Percentiles rank a stretch among this genome's conserved stretches.
phyloP scores from a whole-genome alignment of 495 filamentous ascomycete species.

The Penicillium bovifimosum region DNA sequence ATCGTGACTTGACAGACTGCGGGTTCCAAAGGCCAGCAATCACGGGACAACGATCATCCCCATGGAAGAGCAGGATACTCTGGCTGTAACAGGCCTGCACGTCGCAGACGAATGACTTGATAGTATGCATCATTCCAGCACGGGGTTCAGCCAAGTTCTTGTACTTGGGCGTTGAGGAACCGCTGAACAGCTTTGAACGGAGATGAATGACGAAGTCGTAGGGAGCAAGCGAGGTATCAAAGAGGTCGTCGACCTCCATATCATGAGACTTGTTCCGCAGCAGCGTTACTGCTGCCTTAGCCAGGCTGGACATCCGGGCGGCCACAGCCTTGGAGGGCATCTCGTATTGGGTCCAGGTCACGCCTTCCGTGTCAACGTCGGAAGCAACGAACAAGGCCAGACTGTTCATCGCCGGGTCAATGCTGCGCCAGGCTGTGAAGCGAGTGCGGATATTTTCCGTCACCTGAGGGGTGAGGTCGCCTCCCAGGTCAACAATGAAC shows the following conservation, averaged over 20 bases:
- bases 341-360: constrained; percentile 68
- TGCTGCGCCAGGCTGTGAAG: constrained; percentile 70
- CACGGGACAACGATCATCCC: constrained; percentile 46
- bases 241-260: constrained; percentile 59
- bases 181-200: constrained; percentile 38
- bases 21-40: constrained; percentile 86
- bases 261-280: constrained; percentile 51
- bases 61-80: constrained; percentile 69
- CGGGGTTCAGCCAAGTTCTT: constrained; percentile 59
- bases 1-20: constrained; percentile 40
- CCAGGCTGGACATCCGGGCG: constrained; percentile 72
- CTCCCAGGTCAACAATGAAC: constrained; percentile 65
- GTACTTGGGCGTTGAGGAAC: constrained; percentile 43
- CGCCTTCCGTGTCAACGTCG: constrained; percentile 67
- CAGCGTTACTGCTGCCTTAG: constrained; percentile 60
- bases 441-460: constrained; percentile 59
- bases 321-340: constrained; percentile 77
- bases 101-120: constrained; percentile 51
- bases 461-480: constrained; percentile 47
- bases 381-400: constrained; percentile 78
- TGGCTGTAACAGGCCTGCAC: constrained; percentile 56
- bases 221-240: constrained; percentile 60
- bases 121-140: constrained; percentile 33
- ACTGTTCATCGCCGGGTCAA: constrained; percentile 83
- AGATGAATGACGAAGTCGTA: constrained; percentile 84